A percentile compares a stretch with the other conserved stretches of the same genome.
These are phyloP conservation scores for Globisporangium radiosum DNA, from an alignment of 352 stramenopile species.

Conservation along the genomic window DNA sequence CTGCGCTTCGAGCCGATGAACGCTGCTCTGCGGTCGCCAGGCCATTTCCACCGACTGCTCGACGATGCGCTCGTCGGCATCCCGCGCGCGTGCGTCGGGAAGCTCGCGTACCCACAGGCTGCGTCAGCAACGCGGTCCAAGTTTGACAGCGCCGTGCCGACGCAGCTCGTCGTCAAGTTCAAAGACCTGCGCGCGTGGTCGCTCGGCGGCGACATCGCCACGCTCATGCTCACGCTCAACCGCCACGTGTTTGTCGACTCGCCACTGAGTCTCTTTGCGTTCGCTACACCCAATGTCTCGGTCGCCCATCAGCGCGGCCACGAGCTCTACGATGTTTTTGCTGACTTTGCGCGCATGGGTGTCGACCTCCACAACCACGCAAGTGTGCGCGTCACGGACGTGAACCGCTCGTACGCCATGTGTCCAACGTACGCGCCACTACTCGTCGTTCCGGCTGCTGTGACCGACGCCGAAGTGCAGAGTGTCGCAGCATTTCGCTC, in stretches of 20 bases:
- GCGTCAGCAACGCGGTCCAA: constrained; percentile 20
- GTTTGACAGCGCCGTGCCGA: constrained; percentile 28
- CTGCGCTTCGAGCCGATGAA: constrained; percentile 67
- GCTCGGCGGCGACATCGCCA: constrained; percentile 48
- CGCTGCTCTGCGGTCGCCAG: constrained; percentile 25
- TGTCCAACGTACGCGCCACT: constrained; percentile 77
- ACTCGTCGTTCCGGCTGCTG: constrained; percentile 59
- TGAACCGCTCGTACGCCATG: constrained; percentile 65
- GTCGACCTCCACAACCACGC: constrained; percentile 30
- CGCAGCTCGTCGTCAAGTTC: constrained; percentile 71
- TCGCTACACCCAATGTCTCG: constrained; percentile 16
- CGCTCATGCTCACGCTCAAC: constrained; percentile 66
- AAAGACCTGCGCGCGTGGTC: constrained; percentile 72
- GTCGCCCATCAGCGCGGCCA: constrained; percentile 33
- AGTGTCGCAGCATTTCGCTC: constrained; percentile 76
- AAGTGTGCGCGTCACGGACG: constrained; percentile 43
- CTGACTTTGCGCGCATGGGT: constrained; percentile 73
- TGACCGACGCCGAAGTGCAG: constrained; percentile 56
- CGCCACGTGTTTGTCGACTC: constrained; percentile 70
- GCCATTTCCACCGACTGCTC: constrained; percentile 49
- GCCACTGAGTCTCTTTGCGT: constrained; percentile 64
- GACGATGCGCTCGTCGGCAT: constrained; percentile 57
- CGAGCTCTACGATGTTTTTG: constrained; percentile 53
- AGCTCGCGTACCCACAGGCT: constrained; percentile 65
- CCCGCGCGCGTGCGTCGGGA: constrained; percentile 50